Conservation (phyloP, 768 basidiomycete species). For the Tulasnella sp. region DNA sequence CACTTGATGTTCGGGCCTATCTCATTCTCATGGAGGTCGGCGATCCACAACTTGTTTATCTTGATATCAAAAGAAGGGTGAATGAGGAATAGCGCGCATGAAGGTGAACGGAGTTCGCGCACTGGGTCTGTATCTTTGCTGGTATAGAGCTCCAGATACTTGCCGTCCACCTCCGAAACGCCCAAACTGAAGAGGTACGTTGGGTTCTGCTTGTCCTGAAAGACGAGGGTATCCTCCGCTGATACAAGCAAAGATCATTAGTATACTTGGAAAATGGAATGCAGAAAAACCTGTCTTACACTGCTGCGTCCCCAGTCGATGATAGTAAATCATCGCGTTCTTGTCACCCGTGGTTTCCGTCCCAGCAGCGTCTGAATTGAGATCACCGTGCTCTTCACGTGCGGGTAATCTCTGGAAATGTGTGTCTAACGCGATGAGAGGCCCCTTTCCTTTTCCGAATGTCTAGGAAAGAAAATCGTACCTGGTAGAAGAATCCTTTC, state of each 20-base stretch:
- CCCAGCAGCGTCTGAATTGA: slow-evolving; percentile 36
- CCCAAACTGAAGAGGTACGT: slow-evolving; percentile 51
- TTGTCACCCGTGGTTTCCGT: slow-evolving; percentile 51
- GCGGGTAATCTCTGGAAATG: slow-evolving; percentile 43
- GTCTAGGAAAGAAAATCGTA: slow-evolving; percentile 22
- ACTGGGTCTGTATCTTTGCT: slow-evolving; percentile 55
- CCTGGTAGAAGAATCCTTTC: slow-evolving; percentile 78
- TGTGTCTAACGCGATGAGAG: no score
- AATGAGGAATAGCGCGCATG: no score
- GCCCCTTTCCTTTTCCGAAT: no score
- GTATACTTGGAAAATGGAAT: neutral
- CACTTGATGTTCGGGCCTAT: slow-evolving; percentile 59
- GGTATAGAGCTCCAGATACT: slow-evolving; percentile 47
- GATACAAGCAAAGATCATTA: neutral
- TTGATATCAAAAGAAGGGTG: slow-evolving; percentile 22
- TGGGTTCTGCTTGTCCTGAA: slow-evolving; percentile 51
- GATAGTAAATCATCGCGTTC: slow-evolving; percentile 68
- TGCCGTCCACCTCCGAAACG: slow-evolving; percentile 50
- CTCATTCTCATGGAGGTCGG: slow-evolving; percentile 46
- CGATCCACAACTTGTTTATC: slow-evolving; percentile 68
- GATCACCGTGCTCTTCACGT: slow-evolving; percentile 35
- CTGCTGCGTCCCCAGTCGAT: slow-evolving; percentile 58
- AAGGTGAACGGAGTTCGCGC: slow-evolving; percentile 17
- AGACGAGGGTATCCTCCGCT: slow-evolving; percentile 60
- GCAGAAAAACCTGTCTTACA: slow-evolving; percentile 28